Base-by-base conservation (phyloP, 2,329 filamentous ascomycete genomes). In the Colletotrichum phormii region DNA sequence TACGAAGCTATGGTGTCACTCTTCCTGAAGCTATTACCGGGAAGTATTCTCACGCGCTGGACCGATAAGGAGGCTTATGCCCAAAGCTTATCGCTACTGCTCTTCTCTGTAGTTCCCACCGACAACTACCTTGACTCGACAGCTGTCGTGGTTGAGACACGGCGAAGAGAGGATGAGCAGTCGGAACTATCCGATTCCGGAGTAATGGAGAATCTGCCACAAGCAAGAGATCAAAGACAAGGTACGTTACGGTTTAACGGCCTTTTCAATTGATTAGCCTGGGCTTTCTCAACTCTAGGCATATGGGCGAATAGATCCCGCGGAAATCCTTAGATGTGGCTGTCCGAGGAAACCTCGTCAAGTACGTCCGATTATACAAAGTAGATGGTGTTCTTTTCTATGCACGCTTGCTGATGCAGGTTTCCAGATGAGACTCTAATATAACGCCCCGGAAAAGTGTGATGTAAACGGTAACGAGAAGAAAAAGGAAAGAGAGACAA, bases 351-450 rank as follows among this genome's bases (percentile, higher is more conserved):
- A 49, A 11, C 18, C 42, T 49, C 37, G 18, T n/a, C 42, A 22
- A 49, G 18, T 22, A 22, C 42, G 42, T 7, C 42, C 42, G 42
- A 49, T 49, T 49, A 49, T 22, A 49, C 42, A 49, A 49, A 22
- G 42, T 49, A 49, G 18, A 49, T 49, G 18, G 42, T 49, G 42
- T 49, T 49, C 42, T 49, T 49, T 49, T 49, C 42, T 49, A 49
- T 22, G 42, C 42, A 49, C 42, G 42, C 42, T 49, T 49, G 42
- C 42, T 49, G 42, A 49, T 49, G 42, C 42, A 49, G 42, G 42
- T 49, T 49, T 49, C 42, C 42, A 49, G 42, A 49, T 49, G 42
- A 49, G 42, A 49, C 42, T 49, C 42, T 49, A 35, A 49, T 49
- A 49, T 49, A 49, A 49, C 42, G 42, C 42, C 42, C 42, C 42